phyloP scores from a whole-genome alignment of 441 rosid genomes.

The Jatropha podagrica region DNA sequence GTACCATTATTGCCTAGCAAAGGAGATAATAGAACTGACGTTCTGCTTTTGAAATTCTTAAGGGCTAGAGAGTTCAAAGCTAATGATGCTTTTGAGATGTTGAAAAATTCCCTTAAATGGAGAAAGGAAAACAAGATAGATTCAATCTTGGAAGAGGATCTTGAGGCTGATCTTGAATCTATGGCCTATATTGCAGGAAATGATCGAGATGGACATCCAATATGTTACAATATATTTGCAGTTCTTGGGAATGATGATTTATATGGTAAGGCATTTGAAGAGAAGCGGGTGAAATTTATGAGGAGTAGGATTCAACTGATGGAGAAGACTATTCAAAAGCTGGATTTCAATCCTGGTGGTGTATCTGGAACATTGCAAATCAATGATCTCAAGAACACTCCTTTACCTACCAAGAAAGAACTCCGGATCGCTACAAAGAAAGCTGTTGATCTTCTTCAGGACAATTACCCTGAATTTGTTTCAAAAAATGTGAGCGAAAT shows the following conservation, averaged over 20 bases:
- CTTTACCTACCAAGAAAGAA: slow-evolving; percentile 42
- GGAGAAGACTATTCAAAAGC: slow-evolving; percentile 43
- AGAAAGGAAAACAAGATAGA: slow-evolving; percentile 46
- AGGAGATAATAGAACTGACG: slow-evolving; percentile 40
- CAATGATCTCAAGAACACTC: slow-evolving; percentile 48
- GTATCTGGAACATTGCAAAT: slow-evolving; percentile 40
- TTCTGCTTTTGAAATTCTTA: slow-evolving; percentile 42
- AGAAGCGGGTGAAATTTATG: slow-evolving; percentile 33
- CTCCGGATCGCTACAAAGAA: slow-evolving; percentile 34
- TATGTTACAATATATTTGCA: slow-evolving; percentile 49
- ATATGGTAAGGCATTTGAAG: slow-evolving; percentile 37
- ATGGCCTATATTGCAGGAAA: slow-evolving; percentile 38
- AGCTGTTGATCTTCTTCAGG: slow-evolving; percentile 38
- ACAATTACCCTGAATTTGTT: slow-evolving; percentile 49
- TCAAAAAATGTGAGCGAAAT: slow-evolving; percentile 29
- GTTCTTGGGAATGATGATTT: slow-evolving; percentile 32
- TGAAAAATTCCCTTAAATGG: slow-evolving; percentile 47
- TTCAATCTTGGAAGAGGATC: slow-evolving; percentile 36
- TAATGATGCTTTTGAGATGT: slow-evolving; percentile 50
- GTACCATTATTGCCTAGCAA: slow-evolving; percentile 46
- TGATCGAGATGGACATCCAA: slow-evolving; percentile 50
- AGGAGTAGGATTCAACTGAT: slow-evolving; percentile 49
- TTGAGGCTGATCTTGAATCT: slow-evolving; percentile 28
- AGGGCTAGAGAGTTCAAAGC: slow-evolving; percentile 51
- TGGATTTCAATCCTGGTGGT: slow-evolving; percentile 46